Base-by-base conservation (phyloP, 2,329 filamentous ascomycete genomes). In the Phialemonium atrogriseum region DNA sequence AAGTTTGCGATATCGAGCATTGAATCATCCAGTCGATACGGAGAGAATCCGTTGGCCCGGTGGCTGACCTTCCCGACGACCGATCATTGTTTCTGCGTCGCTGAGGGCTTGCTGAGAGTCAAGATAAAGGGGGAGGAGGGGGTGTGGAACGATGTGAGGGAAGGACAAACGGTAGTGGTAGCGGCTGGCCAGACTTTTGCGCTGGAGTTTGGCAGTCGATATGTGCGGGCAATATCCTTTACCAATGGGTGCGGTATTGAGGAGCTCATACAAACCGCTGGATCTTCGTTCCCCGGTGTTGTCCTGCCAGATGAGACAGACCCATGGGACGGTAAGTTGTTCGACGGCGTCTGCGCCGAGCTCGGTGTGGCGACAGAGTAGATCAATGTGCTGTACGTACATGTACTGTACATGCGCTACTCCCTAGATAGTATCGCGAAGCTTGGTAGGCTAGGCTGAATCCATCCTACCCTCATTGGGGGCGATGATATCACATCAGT, bases 1-100 rank as follows among this genome's bases (percentile, higher is more conserved):
- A 63, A 59, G 27, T 75, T 73, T 34, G 58, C 66, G 8, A 72
- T 76, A 35, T 67, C 63, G 2, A 66, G 63, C 32, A 61, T 76
- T 19, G 68, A 74, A 41, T 55, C 53, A 1, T 64, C 55, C 2
- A 52, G 47, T 32, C 37, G 51, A 0, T 64, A 66, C 35, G 43
- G 44, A 1, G 36, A 42, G 8, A 54, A 56, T 5, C 35, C 59
- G 1, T 54, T 67, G 4, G 44, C 43, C 0, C 45, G 48, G 15
- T 58, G 48, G 35, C 35, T 72, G 18, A 56, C 51, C 0, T 75
- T 74, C 38, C 32, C 47, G 0, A 47, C 47, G 0, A 65, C 67
- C 2, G 69, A 73, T 39, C 71, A 75, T 45, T 70, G 66, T 32
- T 55, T 75, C 27, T 60, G 55, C 33, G 56, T 71, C 0, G 49